Conservation (phyloP, 2,329 filamentous ascomycete species). For the Fusarium vanettenii region DNA sequence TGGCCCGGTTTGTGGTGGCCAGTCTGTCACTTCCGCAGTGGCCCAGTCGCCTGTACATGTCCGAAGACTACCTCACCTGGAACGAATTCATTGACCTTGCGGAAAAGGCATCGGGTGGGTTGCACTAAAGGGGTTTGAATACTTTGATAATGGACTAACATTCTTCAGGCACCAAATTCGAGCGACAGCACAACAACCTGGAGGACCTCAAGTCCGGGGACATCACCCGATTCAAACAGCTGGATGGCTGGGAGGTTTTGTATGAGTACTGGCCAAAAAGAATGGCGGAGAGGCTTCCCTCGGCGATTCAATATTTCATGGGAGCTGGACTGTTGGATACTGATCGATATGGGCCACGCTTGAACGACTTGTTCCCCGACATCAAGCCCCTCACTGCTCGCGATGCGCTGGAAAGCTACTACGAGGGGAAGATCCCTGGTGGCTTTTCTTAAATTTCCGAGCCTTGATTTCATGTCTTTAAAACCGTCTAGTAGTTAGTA, state of each 20-base stretch:
- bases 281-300: neutral
- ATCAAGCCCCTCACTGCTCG: neutral
- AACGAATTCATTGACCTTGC: neutral
- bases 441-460: neutral
- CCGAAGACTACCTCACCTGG: neutral
- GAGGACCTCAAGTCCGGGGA: neutral
- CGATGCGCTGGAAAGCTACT: constrained; percentile 36
- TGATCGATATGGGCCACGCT: neutral
- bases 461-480: neutral
- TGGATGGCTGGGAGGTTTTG: neutral
- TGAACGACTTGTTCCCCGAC: constrained; percentile 4
- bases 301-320: neutral
- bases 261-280: neutral
- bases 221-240: neutral
- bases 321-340: neutral
- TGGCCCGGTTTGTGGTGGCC: neutral
- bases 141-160: neutral
- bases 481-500: neutral
- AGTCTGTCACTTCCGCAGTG: neutral
- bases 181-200: neutral
- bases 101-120: neutral
- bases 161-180: neutral
- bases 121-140: neutral
- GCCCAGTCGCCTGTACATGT: neutral
- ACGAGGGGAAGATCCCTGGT: neutral